Evolutionary conservation across 352 stramenopile genomes (phyloP).

Genomic region (Globisporangium emineosum): DNA sequence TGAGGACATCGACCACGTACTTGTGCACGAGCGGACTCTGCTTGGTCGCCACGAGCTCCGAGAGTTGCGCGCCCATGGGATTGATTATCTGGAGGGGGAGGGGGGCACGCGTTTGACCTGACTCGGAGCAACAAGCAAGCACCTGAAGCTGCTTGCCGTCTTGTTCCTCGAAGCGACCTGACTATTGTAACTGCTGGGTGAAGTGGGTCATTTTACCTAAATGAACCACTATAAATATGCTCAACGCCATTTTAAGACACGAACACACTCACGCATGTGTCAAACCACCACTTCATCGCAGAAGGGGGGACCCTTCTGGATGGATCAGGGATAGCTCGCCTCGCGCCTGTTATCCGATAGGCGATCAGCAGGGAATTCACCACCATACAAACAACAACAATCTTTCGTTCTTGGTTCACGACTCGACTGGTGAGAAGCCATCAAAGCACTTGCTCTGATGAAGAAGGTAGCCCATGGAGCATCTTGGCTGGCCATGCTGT

Average conservation of each 20-base stretch:
- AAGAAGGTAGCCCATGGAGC: too few relatives aligned
- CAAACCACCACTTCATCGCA: background rate
- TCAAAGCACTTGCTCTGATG: too few relatives aligned
- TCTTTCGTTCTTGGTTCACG: background rate
- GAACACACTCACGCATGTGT: background rate
- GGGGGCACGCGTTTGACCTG: too few relatives aligned
- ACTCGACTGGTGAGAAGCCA: too few relatives aligned
- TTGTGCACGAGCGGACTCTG: constrained; percentile 19
- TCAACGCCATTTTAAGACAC: background rate
- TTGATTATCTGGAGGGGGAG: too few relatives aligned
- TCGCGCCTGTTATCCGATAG: background rate
- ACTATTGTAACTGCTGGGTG: background rate
- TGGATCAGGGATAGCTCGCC: background rate
- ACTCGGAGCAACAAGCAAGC: background rate
- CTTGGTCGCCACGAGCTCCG: constrained; percentile 10
- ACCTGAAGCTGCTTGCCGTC: background rate
- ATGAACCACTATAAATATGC: background rate
- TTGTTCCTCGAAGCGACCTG: background rate
- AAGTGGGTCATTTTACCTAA: too few relatives aligned
- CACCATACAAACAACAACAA: too few relatives aligned
- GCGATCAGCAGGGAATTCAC: too few relatives aligned
- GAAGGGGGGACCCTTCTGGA: too few relatives aligned
- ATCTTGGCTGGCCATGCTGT: too few relatives aligned
- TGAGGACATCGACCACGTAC: constrained; percentile 37
- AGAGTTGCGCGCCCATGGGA: constrained; percentile 15